Evolutionary conservation across 2,329 filamentous ascomycete species (phyloP).

Genomic region (Madurella mycetomatis): DNA sequence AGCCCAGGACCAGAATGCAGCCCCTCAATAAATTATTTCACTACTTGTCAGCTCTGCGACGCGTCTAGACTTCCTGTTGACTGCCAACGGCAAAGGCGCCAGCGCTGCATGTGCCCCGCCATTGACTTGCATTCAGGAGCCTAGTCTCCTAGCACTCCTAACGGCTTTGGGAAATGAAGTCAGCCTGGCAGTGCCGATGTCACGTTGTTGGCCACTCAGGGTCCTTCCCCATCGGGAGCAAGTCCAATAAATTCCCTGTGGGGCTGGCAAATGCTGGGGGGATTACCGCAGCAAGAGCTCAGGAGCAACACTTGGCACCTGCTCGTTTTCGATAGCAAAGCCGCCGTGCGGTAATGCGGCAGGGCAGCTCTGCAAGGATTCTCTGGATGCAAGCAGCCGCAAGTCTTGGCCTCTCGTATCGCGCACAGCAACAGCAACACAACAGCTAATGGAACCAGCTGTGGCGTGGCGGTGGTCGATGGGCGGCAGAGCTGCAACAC

Average conservation of each 20-base stretch:
- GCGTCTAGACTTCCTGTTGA: too few species aligned
- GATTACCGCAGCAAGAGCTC: neutral
- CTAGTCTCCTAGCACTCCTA: neutral
- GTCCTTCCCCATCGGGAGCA: neutral
- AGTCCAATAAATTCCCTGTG: neutral
- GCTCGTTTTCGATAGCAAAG: neutral
- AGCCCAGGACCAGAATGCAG: too few species aligned
- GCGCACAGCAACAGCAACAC: too few species aligned
- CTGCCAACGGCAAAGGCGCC: too few species aligned
- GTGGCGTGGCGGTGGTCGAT: neutral
- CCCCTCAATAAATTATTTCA: too few species aligned
- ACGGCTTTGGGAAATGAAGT: neutral
- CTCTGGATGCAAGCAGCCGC: neutral
- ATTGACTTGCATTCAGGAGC: too few species aligned
- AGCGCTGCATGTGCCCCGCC: too few species aligned
- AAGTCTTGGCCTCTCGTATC: neutral
- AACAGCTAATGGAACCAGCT: neutral
- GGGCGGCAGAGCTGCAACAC: neutral
- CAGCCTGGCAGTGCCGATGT: neutral
- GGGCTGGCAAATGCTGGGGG: neutral
- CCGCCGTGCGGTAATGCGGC: too few species aligned
- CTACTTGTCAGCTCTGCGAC: too few species aligned
- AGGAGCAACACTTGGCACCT: neutral
- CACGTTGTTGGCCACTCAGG: neutral
- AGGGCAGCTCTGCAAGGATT: neutral